Percentiles rank a stretch among this genome's conserved stretches.
Conservation (phyloP, 1,139 yeast species). For the Saccharomycopsis crataegensis region DNA sequence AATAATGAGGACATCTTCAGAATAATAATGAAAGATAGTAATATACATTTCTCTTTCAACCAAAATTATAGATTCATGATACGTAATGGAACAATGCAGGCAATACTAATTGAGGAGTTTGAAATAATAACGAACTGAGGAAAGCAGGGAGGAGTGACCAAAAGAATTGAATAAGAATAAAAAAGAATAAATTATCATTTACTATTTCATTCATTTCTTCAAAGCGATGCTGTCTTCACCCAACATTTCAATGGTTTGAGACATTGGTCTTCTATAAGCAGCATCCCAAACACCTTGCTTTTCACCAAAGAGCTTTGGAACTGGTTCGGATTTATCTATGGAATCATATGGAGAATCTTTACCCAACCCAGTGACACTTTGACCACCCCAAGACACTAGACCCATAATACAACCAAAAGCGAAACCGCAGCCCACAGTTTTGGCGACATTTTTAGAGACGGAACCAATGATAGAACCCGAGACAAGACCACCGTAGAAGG, state of each 20-base stretch:
- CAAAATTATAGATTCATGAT: no score
- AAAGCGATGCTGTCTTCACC: constrained; percentile 33
- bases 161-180: no score
- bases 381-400: constrained; percentile 41
- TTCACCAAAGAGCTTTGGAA: constrained; percentile 30
- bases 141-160: no score
- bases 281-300: constrained; percentile 80
- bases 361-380: constrained; percentile 30
- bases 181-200: no score
- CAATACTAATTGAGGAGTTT: no score
- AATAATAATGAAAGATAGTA: no score
- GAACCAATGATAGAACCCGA: constrained; percentile 41
- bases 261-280: constrained; percentile 72
- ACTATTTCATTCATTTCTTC: not conserved
- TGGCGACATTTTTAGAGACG: constrained; percentile 34
- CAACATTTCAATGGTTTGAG: constrained; percentile 70
- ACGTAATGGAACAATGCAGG: no score
- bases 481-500: constrained; percentile 42
- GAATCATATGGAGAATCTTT: constrained; percentile 28
- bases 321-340: constrained; percentile 21
- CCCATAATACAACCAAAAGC: constrained; percentile 33
- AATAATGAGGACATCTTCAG: no score
- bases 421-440: constrained; percentile 38
- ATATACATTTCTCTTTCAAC: no score
- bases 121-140: no score